Base-by-base conservation (phyloP, 371 early-diverging fungal species). In the Umbelopsis sp. region DNA sequence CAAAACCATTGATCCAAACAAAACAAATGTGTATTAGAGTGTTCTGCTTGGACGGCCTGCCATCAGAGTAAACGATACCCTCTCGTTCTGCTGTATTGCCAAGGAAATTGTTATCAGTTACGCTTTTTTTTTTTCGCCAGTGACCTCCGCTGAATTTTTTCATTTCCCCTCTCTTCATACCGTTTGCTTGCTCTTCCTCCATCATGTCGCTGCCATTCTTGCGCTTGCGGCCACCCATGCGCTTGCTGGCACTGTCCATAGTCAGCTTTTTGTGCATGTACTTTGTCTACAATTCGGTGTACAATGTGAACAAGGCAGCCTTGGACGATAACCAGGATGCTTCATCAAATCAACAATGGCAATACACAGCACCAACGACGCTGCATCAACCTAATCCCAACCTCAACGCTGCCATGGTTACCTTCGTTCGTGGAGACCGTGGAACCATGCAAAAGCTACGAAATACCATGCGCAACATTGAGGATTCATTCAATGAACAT, bases 371-470 rank as follows among this genome's bases (percentile, higher is more conserved):
- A 38, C 76, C 79, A 9, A 20, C 57, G 38, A 57, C n/a, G 4
- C 32, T 76, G 18, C 67, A 44, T 16, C 78, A 74, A 32, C 82
- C 80, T 14, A 76, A 80, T 22, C 65, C 70, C 25, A 63, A 74
- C 32, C 78, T 79, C 50, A 79, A 74, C 25, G 83, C 81, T 16
- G 80, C 81, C 11, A 74, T 76, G 64, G 72, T 76, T 16, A 79
- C 80, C 20, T 78, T 83, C 68, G 73, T 74, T n/a, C 76, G 79
- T 32, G 73, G 69, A 24, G 80, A 83, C 50, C 51, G 50, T n/a
- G 74, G 37, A 3, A 65, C 76, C 11, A 65, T 83, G 32, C 69
- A 72, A 11, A 75, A 72, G 22, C 62, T 83, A 41, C 70, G 80
- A 6, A 37, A 44, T 16, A 80, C 83, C 9, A 73, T 83, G n/a